Evolutionary conservation across 208 protist genomes (phyloP).

Genomic region (Herpetomonas samuelpessoai): DNA sequence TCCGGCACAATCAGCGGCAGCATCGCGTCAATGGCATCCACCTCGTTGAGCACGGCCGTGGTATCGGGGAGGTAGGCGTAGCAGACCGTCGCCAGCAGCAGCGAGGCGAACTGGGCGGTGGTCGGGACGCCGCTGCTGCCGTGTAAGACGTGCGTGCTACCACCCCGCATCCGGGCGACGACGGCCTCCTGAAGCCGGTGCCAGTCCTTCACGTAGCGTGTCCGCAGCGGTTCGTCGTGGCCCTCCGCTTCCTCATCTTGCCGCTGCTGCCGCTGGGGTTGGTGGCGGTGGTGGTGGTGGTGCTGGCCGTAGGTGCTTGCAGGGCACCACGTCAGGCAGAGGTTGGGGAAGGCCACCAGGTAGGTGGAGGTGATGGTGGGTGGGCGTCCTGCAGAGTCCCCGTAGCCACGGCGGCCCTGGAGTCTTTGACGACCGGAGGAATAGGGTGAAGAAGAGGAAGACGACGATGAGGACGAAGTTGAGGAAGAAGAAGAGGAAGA

Average conservation of each 20-base stretch:
- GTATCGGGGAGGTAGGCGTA: constrained; percentile 50
- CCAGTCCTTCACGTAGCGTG: constrained; percentile 35
- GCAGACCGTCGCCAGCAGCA: constrained; percentile 35
- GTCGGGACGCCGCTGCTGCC: constrained; percentile 11
- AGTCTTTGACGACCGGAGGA: no score
- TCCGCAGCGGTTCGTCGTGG: background rate
- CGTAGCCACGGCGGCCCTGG: no score
- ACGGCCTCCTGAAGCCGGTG: constrained; percentile 29
- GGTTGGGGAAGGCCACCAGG: constrained; percentile 27
- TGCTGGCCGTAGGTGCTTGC: constrained; percentile 21
- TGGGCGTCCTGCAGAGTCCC: no score
- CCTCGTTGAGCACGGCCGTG: constrained; percentile 41
- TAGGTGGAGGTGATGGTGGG: constrained; percentile 12
- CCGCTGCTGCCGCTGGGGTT: no score
- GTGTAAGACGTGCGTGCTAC: background rate
- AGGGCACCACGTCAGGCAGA: constrained; percentile 49
- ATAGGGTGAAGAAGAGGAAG: no score
- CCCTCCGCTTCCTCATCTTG: no score
- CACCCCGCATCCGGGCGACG: constrained; percentile 14
- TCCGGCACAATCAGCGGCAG: constrained; percentile 43
- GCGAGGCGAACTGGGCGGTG: constrained; percentile 27
- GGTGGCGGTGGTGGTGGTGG: no score
- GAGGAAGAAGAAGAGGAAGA: no score
- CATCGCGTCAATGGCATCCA: constrained; percentile 67
- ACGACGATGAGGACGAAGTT: no score